Conservation (phyloP, 2,329 filamentous ascomycete species). For the Penicillium psychrosexuale region DNA sequence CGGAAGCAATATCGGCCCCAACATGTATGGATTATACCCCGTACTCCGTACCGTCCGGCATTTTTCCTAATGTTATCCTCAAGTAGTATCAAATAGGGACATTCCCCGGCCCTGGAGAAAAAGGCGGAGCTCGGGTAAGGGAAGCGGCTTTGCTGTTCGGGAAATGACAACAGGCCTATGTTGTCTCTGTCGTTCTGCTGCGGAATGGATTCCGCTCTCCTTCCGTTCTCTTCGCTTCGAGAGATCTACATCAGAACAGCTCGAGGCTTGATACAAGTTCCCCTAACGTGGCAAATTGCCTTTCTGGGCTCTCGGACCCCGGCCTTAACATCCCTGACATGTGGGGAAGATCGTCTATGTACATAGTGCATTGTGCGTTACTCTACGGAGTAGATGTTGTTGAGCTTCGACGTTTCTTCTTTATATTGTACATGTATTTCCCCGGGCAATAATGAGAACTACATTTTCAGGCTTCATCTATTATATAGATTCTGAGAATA, state of each 20-base stretch:
- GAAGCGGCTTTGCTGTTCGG: neutral
- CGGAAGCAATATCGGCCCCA: neutral
- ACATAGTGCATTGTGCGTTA: neutral
- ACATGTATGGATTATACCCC: too few species aligned
- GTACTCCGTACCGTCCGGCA: neutral
- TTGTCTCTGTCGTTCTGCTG: neutral
- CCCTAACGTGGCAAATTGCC: neutral
- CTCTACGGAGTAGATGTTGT: neutral
- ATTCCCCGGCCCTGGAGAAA: neutral
- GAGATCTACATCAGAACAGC: too few species aligned
- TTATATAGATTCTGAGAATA: neutral
- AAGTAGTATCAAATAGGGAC: neutral
- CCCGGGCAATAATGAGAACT: neutral
- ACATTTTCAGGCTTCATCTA: neutral
- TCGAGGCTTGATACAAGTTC: neutral
- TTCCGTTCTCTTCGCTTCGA: neutral
- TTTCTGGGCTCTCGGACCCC: neutral
- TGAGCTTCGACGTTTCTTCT: neutral
- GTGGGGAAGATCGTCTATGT: neutral
- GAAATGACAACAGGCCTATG: neutral
- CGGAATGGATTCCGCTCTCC: neutral
- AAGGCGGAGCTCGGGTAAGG: slow-evolving; percentile 10
- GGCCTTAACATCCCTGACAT: neutral
- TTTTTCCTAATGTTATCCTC: neutral
- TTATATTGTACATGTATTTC: neutral